A percentile compares a stretch with the other conserved stretches of the same genome.
phyloP scores from a whole-genome alignment of 805 yeast genomes.

The Yamadazyma akitaensis region DNA sequence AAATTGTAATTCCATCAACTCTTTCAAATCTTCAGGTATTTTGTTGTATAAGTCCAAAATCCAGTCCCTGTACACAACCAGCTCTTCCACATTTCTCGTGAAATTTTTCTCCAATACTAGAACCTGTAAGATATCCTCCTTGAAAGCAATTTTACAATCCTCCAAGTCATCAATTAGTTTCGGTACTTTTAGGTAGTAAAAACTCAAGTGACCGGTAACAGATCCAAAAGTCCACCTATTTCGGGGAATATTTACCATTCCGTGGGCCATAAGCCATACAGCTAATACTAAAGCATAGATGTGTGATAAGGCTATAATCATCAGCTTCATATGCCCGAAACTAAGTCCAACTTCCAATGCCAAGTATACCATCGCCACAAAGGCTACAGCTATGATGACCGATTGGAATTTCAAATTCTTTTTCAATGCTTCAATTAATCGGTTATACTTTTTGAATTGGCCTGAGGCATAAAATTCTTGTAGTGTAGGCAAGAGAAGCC shows the following conservation, averaged over 20 bases:
- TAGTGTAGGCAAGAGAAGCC: slow-evolving; percentile 69
- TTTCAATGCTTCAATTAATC: slow-evolving; percentile 55
- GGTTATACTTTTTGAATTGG: slow-evolving; percentile 44
- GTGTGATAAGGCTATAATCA: slow-evolving; percentile 74
- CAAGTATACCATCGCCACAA: slow-evolving; percentile 58
- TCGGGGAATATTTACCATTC: slow-evolving; percentile 66
- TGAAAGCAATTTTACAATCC: slow-evolving; percentile 59
- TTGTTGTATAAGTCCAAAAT: slow-evolving; percentile 51
- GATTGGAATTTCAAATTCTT: slow-evolving; percentile 60
- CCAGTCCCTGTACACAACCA: slow-evolving; percentile 57
- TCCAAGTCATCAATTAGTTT: slow-evolving; percentile 54
- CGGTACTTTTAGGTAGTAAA: slow-evolving; percentile 54
- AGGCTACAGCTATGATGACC: slow-evolving; percentile 49
- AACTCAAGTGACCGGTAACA: slow-evolving; percentile 26
- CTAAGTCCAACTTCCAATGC: slow-evolving; percentile 48
- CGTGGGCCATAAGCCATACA: slow-evolving; percentile 83
- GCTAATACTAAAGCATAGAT: slow-evolving; percentile 72
- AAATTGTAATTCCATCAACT: slow-evolving; percentile 26
- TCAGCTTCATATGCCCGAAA: slow-evolving; percentile 54
- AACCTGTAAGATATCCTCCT: slow-evolving; percentile 62
- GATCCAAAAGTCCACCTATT: slow-evolving; percentile 37
- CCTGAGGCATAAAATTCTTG: slow-evolving; percentile 77
- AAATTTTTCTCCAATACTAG: slow-evolving; percentile 47
- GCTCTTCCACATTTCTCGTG: slow-evolving; percentile 21
- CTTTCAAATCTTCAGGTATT: slow-evolving; percentile 39